Evolutionary conservation across 2,329 filamentous ascomycete species (phyloP).

Genomic region (Cryphonectria naterciae): DNA sequence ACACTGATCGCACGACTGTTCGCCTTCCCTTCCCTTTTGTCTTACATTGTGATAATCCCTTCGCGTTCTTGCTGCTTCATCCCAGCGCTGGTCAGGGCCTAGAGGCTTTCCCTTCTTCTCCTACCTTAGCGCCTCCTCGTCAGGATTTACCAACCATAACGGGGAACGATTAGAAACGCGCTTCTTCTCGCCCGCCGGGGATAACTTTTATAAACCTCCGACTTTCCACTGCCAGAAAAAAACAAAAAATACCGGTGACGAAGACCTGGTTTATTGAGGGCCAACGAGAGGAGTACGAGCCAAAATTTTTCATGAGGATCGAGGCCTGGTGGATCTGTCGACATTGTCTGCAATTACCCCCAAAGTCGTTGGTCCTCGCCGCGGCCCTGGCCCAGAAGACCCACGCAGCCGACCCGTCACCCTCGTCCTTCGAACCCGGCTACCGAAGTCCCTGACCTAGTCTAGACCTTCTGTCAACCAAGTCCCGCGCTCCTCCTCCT

Average conservation of each 20-base stretch:
- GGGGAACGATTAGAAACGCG: neutral
- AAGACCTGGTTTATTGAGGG: neutral
- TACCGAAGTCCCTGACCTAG: neutral
- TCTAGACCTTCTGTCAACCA: neutral
- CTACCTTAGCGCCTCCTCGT: neutral
- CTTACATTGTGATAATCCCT: neutral
- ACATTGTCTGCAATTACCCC: neutral
- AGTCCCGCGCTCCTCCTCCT: slow-evolving; percentile 9
- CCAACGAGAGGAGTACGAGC: neutral
- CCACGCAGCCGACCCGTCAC: slow-evolving; percentile 6
- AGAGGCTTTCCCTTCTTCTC: neutral
- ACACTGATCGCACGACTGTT: neutral
- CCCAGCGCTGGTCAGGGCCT: too few species aligned
- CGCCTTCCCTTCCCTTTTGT: neutral
- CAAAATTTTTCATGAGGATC: neutral
- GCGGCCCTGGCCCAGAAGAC: neutral
- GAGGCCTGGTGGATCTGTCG: neutral
- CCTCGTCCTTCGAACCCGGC: neutral
- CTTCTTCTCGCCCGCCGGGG: neutral
- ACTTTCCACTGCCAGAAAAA: neutral
- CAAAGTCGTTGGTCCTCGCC: neutral
- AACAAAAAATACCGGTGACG: too few species aligned
- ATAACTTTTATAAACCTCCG: neutral
- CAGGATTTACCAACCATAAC: neutral
- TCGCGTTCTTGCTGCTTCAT: neutral